Conservation (phyloP, 768 basidiomycete species). For the Mycena galericulata region DNA sequence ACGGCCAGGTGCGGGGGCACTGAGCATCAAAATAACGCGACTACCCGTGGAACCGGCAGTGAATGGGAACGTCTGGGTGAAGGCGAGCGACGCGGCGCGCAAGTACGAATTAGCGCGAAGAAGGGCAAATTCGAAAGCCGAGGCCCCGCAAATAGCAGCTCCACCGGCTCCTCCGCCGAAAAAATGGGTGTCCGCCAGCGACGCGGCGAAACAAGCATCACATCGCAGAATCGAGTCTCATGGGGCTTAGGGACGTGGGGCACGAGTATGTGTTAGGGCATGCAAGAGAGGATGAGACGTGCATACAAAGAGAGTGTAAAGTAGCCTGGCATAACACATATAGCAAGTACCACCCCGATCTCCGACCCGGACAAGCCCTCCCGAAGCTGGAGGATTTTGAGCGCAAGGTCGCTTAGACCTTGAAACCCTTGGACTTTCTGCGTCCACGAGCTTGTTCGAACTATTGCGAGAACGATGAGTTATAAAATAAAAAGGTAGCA, state of each 20-base stretch:
- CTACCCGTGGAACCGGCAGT: slow-evolving; percentile 14
- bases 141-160: not conserved
- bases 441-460: slow-evolving; percentile 99
- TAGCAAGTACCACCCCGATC: slow-evolving; percentile 43
- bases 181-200: slow-evolving; percentile 34
- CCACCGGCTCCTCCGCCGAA: slow-evolving; percentile 18
- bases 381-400: slow-evolving; percentile 38
- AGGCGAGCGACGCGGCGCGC: slow-evolving; percentile 29
- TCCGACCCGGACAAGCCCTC: slow-evolving; percentile 41
- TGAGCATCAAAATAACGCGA: slow-evolving; percentile 30
- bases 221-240: slow-evolving; percentile 17
- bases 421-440: slow-evolving; percentile 98
- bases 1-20: slow-evolving; percentile 6
- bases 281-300: slow-evolving; percentile 23
- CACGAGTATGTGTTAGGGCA: slow-evolving; percentile 25
- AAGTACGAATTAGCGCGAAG: slow-evolving; percentile 24
- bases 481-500: not conserved
- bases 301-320: slow-evolving; percentile 33
- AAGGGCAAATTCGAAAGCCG: slow-evolving; percentile 15
- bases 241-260: not conserved
- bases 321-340: slow-evolving; percentile 51
- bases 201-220: slow-evolving; percentile 18
- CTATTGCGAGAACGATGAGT: slow-evolving; percentile 47
- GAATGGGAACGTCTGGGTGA: slow-evolving; percentile 27
- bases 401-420: slow-evolving; percentile 75